Percentiles rank a stretch among this genome's conserved stretches.
Conservation (phyloP, 441 rosid genomes). For the Arabidopsis lyrata region DNA sequence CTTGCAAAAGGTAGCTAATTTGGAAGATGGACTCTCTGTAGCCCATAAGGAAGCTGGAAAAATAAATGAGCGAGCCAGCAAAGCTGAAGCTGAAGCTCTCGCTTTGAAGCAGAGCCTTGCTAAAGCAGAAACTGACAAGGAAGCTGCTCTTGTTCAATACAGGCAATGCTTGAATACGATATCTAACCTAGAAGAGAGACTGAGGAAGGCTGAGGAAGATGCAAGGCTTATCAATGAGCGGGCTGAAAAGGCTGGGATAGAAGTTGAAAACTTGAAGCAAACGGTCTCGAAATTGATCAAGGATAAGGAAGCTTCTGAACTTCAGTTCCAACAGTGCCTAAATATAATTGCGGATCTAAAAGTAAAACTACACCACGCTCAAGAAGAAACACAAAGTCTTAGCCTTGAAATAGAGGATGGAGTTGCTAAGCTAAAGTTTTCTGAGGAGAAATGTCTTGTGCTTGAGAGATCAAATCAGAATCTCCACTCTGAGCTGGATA, state of each 20-base stretch:
- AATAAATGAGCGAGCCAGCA: slow-evolving; percentile 59
- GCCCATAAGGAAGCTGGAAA: slow-evolving; percentile 63
- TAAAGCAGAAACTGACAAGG: slow-evolving; percentile 72
- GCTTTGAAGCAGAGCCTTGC: slow-evolving; percentile 61
- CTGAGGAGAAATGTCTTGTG: slow-evolving; percentile 78
- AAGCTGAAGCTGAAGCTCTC: slow-evolving; percentile 64
- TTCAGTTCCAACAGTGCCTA: slow-evolving; percentile 72
- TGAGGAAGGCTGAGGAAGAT: slow-evolving; percentile 68
- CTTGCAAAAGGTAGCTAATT: slow-evolving; percentile 64
- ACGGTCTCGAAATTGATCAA: slow-evolving; percentile 58
- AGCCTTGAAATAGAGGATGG: slow-evolving; percentile 71
- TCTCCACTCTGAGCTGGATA: slow-evolving; percentile 73
- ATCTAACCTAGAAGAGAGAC: slow-evolving; percentile 64
- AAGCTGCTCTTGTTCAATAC: slow-evolving; percentile 60
- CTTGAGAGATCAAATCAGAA: slow-evolving; percentile 83
- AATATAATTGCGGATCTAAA: slow-evolving; percentile 74
- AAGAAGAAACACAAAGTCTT: slow-evolving; percentile 76
- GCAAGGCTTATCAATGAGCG: slow-evolving; percentile 52
- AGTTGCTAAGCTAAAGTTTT: slow-evolving; percentile 66
- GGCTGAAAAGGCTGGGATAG: slow-evolving; percentile 67
- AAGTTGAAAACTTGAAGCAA: slow-evolving; percentile 72
- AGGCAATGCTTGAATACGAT: slow-evolving; percentile 63
- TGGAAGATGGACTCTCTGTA: slow-evolving; percentile 60
- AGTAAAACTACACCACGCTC: slow-evolving; percentile 60
- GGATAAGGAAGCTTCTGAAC: slow-evolving; percentile 76